phyloP scores from a whole-genome alignment of 148 eudicot species.

The Spergularia marina region DNA sequence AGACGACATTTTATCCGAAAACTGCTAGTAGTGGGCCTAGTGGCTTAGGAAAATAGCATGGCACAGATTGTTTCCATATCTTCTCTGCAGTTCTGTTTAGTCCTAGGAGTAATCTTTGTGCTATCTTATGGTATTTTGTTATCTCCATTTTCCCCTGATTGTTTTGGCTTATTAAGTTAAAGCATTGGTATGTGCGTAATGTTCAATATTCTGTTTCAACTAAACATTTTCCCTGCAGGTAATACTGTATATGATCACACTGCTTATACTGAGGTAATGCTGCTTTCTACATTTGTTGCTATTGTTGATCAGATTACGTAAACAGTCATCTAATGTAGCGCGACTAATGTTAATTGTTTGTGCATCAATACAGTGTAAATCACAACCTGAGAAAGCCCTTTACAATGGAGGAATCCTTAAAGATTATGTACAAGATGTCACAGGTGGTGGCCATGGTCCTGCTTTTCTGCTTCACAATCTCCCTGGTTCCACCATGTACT shows the following conservation, averaged over 20 bases:
- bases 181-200: neutral
- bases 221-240: neutral
- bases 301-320: too few species aligned
- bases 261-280: constrained; percentile 24
- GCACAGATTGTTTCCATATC: too few species aligned
- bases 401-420: constrained; percentile 27
- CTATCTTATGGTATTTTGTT: constrained; percentile 6
- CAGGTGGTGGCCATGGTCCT: neutral
- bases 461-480: constrained; percentile 20
- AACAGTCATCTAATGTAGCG: neutral
- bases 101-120: neutral
- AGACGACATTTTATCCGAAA: too few species aligned
- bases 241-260: constrained; percentile 17
- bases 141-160: neutral
- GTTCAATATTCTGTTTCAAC: neutral
- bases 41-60: constrained; percentile 18
- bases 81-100: constrained; percentile 3
- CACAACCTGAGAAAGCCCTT: constrained; percentile 20
- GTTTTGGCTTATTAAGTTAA: too few species aligned
- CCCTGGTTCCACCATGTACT: constrained; percentile 18
- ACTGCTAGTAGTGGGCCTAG: neutral
- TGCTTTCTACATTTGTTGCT: neutral
- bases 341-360: too few species aligned
- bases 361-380: constrained; percentile 13
- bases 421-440: constrained; percentile 6